phyloP scores from a whole-genome alignment of 1,284 basidiomycete genomes.

The Microbotryum silenes-acaulis region DNA sequence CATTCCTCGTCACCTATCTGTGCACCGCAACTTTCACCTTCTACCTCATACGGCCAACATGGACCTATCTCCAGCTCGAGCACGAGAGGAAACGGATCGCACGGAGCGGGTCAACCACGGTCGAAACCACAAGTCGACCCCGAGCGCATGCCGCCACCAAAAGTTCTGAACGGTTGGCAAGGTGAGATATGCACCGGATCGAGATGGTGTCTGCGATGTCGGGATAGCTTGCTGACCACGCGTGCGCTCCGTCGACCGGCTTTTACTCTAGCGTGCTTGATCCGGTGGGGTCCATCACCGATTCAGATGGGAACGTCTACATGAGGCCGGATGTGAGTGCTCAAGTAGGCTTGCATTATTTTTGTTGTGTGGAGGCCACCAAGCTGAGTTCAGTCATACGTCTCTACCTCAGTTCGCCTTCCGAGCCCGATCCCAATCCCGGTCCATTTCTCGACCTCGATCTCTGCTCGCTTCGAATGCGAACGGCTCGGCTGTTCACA shows the following conservation, averaged over 20 bases:
- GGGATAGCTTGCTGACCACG: not conserved
- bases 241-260: not conserved
- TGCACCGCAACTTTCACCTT: constrained; percentile 81
- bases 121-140: not conserved
- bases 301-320: not conserved
- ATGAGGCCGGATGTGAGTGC: constrained; percentile 8
- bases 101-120: not conserved
- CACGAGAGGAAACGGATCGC: not conserved
- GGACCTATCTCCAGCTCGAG: constrained; percentile 45
- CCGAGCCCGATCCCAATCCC: not conserved
- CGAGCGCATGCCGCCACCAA: not conserved
- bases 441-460: constrained; percentile 24
- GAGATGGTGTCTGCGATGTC: not conserved
- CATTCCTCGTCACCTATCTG: constrained; percentile 61
- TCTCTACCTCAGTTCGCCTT: not conserved
- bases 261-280: not conserved
- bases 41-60: constrained; percentile 65
- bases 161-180: not conserved
- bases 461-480: not conserved
- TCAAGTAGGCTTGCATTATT: not conserved
- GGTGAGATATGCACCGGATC: not conserved
- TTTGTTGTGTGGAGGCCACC: not conserved
- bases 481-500: not conserved
- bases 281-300: constrained; percentile 2
- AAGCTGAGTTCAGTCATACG: not conserved